A percentile compares a stretch with the other conserved stretches of the same genome.
Conservation (phyloP, 2,329 filamentous ascomycete genomes). For the Cladophialophora yegresii region DNA sequence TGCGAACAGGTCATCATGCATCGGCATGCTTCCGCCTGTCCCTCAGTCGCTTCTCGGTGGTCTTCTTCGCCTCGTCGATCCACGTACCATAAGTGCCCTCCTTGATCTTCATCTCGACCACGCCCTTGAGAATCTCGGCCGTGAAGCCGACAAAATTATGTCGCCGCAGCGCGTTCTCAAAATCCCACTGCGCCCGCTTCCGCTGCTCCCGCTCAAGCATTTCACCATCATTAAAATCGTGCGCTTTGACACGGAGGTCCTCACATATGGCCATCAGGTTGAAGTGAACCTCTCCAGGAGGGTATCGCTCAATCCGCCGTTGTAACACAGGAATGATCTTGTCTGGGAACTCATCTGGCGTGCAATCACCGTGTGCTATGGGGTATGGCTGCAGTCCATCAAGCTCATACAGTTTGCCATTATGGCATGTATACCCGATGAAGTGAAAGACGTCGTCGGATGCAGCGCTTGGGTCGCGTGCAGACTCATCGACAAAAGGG, state of each 20-base stretch:
- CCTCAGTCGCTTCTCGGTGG: constrained; percentile 47
- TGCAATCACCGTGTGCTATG: constrained; percentile 80
- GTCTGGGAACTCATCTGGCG: constrained; percentile 69
- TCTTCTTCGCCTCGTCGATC: constrained; percentile 67
- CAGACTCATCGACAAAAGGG: constrained; percentile 90
- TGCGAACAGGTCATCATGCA: not conserved
- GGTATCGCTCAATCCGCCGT: constrained; percentile 80
- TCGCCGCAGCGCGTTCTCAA: constrained; percentile 87
- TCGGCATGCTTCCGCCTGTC: constrained; percentile 28
- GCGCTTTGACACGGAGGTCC: constrained; percentile 74
- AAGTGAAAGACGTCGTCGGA: constrained; percentile 96
- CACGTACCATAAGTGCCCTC: constrained; percentile 74
- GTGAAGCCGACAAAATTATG: constrained; percentile 98
- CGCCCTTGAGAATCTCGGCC: constrained; percentile 83
- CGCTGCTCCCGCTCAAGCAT: constrained; percentile 74
- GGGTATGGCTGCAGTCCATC: constrained; percentile 92
- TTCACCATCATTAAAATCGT: constrained; percentile 80
- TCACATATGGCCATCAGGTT: constrained; percentile 91
- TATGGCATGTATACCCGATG: constrained; percentile 85
- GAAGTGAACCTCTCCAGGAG: constrained; percentile 84
- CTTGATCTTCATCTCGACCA: constrained; percentile 71
- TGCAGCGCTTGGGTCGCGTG: constrained; percentile 66
- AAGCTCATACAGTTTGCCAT: constrained; percentile 83
- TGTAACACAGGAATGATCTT: constrained; percentile 86
- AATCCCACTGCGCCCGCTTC: constrained; percentile 84